These are phyloP conservation scores for Camillea tinctor DNA, from an alignment of 2,329 filamentous ascomycete genomes.

Conservation along the genomic window DNA sequence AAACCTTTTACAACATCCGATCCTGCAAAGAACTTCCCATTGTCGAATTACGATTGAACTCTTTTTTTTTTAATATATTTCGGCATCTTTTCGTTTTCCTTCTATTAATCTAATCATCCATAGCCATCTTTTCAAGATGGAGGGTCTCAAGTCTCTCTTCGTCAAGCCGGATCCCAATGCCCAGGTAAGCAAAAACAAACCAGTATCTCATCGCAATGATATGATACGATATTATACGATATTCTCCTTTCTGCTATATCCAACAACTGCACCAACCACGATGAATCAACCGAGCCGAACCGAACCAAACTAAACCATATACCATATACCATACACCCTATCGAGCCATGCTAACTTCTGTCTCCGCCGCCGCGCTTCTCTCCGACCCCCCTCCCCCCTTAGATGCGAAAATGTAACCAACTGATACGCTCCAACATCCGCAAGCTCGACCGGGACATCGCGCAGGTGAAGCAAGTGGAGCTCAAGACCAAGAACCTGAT, in stretches of 20 bases:
- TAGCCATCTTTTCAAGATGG: conserved; percentile 58
- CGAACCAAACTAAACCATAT: background rate
- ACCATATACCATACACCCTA: too few relatives aligned
- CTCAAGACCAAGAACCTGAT: conserved; percentile 83
- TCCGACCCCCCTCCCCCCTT: background rate
- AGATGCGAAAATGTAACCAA: conserved; percentile 95
- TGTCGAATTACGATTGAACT: background rate
- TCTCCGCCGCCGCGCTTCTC: background rate
- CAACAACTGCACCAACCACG: too few relatives aligned
- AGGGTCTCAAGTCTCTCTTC: conserved; percentile 82
- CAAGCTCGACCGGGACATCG: conserved; percentile 91
- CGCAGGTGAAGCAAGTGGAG: conserved; percentile 74
- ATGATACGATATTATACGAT: too few relatives aligned
- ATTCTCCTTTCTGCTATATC: background rate
- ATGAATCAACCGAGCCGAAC: too few relatives aligned
- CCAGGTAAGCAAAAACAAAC: conserved; percentile 61
- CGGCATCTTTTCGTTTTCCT: too few relatives aligned
- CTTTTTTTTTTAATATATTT: too few relatives aligned
- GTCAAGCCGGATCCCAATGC: conserved; percentile 89
- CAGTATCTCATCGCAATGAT: background rate
- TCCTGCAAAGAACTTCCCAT: background rate
- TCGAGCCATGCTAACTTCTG: background rate
- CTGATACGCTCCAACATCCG: conserved; percentile 88
- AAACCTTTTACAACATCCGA: background rate
- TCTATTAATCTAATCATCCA: background rate